Percentiles rank a stretch among this genome's conserved stretches.
Conservation (phyloP, 1,284 basidiomycete species). For the Caloboletus firmus region DNA sequence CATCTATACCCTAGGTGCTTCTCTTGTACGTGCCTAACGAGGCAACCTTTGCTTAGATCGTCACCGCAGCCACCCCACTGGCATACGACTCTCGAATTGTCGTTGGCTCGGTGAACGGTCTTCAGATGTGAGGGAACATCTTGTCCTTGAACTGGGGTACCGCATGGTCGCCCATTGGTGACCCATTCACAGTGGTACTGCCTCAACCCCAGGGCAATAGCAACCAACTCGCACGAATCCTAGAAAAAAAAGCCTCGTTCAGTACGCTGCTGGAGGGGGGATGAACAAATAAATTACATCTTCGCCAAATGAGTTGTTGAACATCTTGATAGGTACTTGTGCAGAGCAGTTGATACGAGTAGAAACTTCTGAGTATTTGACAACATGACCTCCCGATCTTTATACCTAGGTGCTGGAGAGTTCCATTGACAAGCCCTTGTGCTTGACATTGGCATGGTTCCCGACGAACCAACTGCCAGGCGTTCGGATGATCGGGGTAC, state of each 20-base stretch:
- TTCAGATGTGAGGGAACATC: conserved; percentile 25
- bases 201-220: not conserved
- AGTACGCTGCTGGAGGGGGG: not conserved
- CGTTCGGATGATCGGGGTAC: conserved; percentile 2
- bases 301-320: conserved; percentile 15
- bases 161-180: conserved; percentile 13
- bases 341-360: not conserved
- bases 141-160: conserved; percentile 4
- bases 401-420: conserved; percentile 11
- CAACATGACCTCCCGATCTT: not conserved
- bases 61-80: conserved; percentile 19
- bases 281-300: conserved; percentile 11
- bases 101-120: conserved; percentile 5
- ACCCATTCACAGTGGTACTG: conserved; percentile 13
- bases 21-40: conserved; percentile 27
- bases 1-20: conserved; percentile 22
- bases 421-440: conserved; percentile 1
- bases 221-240: conserved; percentile 17
- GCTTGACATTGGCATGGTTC: conserved; percentile 18
- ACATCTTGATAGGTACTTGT: conserved; percentile 9
- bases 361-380: not conserved
- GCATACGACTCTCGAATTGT: conserved; percentile 8
- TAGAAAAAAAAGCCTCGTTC: not conserved
- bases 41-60: conserved; percentile 10
- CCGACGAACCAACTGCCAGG: conserved; percentile 21